A percentile compares a stretch with the other conserved stretches of the same genome.
phyloP scores from a whole-genome alignment of 768 basidiomycete species.

The Cyclocybe cylindracea region DNA sequence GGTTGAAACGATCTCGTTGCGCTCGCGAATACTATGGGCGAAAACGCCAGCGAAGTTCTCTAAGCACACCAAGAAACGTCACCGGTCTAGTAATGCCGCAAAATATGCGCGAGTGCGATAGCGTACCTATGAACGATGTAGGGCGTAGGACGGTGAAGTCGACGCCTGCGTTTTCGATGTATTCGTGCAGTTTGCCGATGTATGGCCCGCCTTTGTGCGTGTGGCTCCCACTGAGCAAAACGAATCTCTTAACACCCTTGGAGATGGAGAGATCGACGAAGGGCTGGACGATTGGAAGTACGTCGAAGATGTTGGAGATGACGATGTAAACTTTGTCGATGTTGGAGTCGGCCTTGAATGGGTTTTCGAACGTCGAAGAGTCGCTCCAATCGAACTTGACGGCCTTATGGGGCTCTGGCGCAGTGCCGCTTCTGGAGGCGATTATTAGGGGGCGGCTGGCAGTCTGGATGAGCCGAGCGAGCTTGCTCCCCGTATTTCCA shows the following conservation, averaged over 20 bases:
- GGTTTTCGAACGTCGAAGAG: not conserved
- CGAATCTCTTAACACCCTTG: conserved; percentile 30
- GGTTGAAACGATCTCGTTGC: conserved; percentile 19
- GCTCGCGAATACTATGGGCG: conserved; percentile 19
- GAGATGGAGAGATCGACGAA: conserved; percentile 28
- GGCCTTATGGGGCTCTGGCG: conserved; percentile 19
- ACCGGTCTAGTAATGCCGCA: not conserved
- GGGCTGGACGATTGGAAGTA: conserved; percentile 14
- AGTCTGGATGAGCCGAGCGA: conserved; percentile 24
- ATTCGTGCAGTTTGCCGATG: conserved; percentile 24
- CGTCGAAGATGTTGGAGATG: not conserved
- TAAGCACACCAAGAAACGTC: conserved; percentile 5
- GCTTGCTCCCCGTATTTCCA: conserved; percentile 24
- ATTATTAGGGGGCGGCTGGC: conserved; percentile 23
- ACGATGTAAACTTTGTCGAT: conserved; percentile 1
- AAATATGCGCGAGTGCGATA: not conserved
- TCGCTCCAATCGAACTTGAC: conserved; percentile 30
- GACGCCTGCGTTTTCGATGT: conserved; percentile 20
- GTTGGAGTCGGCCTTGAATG: not conserved
- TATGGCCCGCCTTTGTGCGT: conserved; percentile 12
- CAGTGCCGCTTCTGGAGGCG: conserved; percentile 22
- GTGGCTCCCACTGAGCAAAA: conserved; percentile 21
- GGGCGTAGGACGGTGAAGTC: conserved; percentile 28
- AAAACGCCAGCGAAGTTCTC: conserved; percentile 29
- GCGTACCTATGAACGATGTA: conserved; percentile 31